These are phyloP conservation scores for Pythium aphanidermatum DNA, from an alignment of 352 stramenopile species.

Conservation along the genomic window DNA sequence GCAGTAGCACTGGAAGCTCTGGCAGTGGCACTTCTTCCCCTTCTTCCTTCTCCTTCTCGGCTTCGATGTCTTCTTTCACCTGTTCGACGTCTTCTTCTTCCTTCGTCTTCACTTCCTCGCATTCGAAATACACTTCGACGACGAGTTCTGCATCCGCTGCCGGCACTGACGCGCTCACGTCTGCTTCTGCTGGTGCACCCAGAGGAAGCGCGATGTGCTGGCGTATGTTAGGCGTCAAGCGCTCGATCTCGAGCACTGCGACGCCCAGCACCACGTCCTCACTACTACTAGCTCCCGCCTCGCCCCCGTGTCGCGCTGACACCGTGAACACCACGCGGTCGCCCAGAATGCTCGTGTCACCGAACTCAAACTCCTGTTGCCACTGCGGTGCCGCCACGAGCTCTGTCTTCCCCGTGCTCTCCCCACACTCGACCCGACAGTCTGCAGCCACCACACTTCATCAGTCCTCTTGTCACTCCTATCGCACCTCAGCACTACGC, in stretches of 20 bases:
- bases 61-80: background rate
- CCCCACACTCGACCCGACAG: conserved; percentile 49
- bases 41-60: background rate
- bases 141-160: conserved; percentile 6
- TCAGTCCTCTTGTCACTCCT: background rate
- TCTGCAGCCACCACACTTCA: conserved; percentile 21
- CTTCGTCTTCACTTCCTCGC: background rate
- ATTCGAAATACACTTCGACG: conserved; percentile 19
- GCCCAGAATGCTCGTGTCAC: conserved; percentile 31
- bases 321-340: conserved; percentile 41
- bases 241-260: conserved; percentile 24
- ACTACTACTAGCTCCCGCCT: no score
- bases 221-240: conserved; percentile 25
- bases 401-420: conserved; percentile 39
- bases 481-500: background rate
- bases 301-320: no score
- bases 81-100: background rate
- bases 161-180: conserved; percentile 4
- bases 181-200: background rate
- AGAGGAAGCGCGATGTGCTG: conserved; percentile 13
- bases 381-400: conserved; percentile 34
- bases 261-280: conserved; percentile 39
- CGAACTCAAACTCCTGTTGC: conserved; percentile 50
- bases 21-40: no score
- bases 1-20: no score